Conservation (phyloP, 1,284 basidiomycete species). For the Coniophora puteana region DNA sequence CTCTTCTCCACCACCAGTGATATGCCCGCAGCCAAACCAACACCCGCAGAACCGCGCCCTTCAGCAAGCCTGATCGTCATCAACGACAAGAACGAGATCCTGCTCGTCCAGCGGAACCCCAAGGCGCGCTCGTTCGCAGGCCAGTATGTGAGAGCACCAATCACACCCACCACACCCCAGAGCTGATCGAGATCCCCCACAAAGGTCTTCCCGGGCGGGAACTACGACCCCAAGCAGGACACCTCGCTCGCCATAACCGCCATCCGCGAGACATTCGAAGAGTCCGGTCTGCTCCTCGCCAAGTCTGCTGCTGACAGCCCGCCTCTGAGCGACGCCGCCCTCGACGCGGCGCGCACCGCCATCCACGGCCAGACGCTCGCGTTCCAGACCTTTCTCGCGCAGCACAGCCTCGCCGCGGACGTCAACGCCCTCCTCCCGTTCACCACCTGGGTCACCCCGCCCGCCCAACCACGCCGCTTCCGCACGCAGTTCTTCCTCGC, state of each 20-base stretch:
- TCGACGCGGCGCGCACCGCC: constrained; percentile 52
- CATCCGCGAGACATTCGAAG: constrained; percentile 72
- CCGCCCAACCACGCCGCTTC: constrained; percentile 49
- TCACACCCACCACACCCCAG: constrained; percentile 2
- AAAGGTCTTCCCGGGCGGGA: constrained; percentile 74
- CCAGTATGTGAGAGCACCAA: constrained; percentile 47
- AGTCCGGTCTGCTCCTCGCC: constrained; percentile 64
- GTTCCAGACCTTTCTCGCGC: constrained; percentile 52
- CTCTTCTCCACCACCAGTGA: too few species aligned
- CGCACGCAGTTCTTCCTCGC: constrained; percentile 63
- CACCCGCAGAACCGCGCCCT: constrained; percentile 35
- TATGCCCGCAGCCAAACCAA: neutral
- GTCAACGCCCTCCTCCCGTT: constrained; percentile 51
- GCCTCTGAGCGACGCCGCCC: constrained; percentile 30
- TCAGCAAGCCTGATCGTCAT: constrained; percentile 66
- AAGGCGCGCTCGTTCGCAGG: constrained; percentile 60
- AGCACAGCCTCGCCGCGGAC: constrained; percentile 41
- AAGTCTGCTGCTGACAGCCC: constrained; percentile 27
- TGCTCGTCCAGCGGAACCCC: constrained; percentile 66
- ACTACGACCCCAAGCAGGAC: constrained; percentile 58
- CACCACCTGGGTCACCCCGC: constrained; percentile 69
- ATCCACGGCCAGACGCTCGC: constrained; percentile 48
- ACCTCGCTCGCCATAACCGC: constrained; percentile 53
- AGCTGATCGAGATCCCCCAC: constrained; percentile 5
- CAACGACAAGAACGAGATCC: constrained; percentile 59